A percentile compares a stretch with the other conserved stretches of the same genome.
Conservation (phyloP, 1,139 yeast species). For the Scheffersomyces lignicola region DNA sequence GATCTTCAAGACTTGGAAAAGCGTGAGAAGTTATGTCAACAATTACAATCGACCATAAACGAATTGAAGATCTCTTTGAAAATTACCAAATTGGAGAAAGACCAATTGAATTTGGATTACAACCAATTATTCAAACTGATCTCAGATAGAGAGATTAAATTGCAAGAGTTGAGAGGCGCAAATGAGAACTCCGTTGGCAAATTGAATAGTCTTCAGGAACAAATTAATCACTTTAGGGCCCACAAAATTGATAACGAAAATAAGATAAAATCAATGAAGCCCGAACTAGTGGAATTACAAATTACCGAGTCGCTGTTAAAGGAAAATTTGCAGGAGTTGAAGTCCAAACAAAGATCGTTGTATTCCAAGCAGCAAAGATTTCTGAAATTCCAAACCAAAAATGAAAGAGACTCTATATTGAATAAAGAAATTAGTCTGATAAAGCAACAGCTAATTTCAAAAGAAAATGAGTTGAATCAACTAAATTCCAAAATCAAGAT, state of each 20-base stretch:
- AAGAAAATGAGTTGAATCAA: constrained; percentile 25
- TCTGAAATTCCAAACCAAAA: constrained; percentile 53
- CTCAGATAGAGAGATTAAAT: constrained; percentile 39
- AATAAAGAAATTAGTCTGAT: constrained; percentile 25
- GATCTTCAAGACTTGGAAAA: constrained; percentile 47
- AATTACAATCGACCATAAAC: constrained; percentile 48
- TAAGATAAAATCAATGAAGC: constrained; percentile 29
- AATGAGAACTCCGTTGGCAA: constrained; percentile 17
- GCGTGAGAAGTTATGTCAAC: constrained; percentile 46
- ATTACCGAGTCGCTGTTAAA: constrained; percentile 43
- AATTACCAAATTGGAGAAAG: constrained; percentile 50
- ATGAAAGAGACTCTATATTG: constrained; percentile 75
- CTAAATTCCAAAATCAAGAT: constrained; percentile 19
- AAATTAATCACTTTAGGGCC: constrained; percentile 20
- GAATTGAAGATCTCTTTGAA: constrained; percentile 38
- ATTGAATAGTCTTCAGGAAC: constrained; percentile 14
- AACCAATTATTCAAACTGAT: constrained; percentile 46
- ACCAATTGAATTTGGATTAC: constrained; percentile 50
- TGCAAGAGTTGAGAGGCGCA: constrained; percentile 28
- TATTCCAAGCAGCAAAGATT: constrained; percentile 75
- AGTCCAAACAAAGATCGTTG: constrained; percentile 59
- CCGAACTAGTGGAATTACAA: constrained; percentile 42
- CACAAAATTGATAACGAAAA: constrained; percentile 23
- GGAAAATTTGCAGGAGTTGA: constrained; percentile 41
- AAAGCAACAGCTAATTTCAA: constrained; percentile 19